These are phyloP conservation scores for Ophiostoma quercus DNA, from an alignment of 2,329 filamentous ascomycete genomes.

Conservation along the genomic window DNA sequence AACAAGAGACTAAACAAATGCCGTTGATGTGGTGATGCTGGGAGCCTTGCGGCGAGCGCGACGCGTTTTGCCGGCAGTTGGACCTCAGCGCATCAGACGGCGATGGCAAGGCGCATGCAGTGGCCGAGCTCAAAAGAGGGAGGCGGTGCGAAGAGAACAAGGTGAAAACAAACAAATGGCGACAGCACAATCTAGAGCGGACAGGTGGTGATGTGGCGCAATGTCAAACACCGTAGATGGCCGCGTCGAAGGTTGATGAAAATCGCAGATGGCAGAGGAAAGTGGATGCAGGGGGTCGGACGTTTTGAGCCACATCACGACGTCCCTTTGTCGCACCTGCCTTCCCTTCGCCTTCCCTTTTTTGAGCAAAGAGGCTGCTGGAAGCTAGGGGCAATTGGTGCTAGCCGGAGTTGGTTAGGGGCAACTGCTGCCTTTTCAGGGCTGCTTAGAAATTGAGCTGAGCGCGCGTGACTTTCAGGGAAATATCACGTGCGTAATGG, in stretches of 20 bases:
- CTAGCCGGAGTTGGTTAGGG: slow-evolving; percentile 19
- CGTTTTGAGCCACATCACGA: slow-evolving; percentile 20
- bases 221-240: background rate
- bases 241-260: background rate
- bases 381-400: slow-evolving; percentile 23
- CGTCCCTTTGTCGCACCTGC: slow-evolving; percentile 20
- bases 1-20: background rate
- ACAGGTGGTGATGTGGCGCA: background rate
- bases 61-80: slow-evolving; percentile 23
- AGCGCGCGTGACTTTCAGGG: background rate
- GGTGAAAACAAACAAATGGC: background rate
- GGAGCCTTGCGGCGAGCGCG: slow-evolving; percentile 22
- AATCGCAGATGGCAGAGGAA: slow-evolving; percentile 16
- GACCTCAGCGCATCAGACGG: slow-evolving; percentile 26
- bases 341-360: slow-evolving; percentile 12
- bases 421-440: background rate
- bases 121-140: background rate
- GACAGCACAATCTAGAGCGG: background rate
- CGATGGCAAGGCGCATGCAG: slow-evolving; percentile 5
- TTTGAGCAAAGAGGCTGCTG: slow-evolving; percentile 21
- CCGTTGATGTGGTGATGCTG: slow-evolving; percentile 5
- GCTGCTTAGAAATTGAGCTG: slow-evolving; percentile 20
- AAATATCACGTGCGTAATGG: background rate
- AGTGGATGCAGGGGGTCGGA: slow-evolving; percentile 20
- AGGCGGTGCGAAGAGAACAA: background rate